Evolutionary conservation across 129 eudicot genomes (phyloP), one percentile per base, ranked within the genome.

Genomic region (Deinandra increscens): DNA sequence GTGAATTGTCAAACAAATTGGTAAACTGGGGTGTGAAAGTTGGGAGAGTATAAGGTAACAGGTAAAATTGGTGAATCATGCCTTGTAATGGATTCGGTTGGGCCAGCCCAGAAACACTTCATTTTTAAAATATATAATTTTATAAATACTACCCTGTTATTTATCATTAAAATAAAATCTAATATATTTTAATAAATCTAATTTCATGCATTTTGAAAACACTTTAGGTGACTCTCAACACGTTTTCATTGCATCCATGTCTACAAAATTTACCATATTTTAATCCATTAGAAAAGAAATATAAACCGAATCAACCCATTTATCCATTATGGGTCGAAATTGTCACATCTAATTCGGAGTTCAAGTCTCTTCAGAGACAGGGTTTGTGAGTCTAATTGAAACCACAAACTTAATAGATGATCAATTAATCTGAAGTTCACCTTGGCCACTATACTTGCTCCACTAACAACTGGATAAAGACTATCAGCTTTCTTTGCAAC

Each of bases 361-460:
- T 46, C 36, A 5, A 42, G 68, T 36, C 60, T 4, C 53, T 73
- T 73, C 70, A 7, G 26, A 63, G 70, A 14, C 50, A 11, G 14
- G 34, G 60, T 56, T 12, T 56, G 37, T 56, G 63, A 26, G 8
- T 56, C 26, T 11, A 11, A 23, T 34, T 26, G 31, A 26, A 26
- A 26, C 31, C 31, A 26, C 31, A 26, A 26, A 26, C 31, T 26
- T 26, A 26, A 26, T 29, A 43, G 46, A 66, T 34, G 60, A 15
- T 7, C 45, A 41, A 42, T 55, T 13, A 66, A 19, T 37, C 12
- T 62, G 66, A 68, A 65, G 81, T 17, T 82, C 70, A 89, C 98
- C 97, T 93, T 93, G 36, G 98, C 98, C 43, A 87, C 98, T 59
- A 93, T 93, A 80, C 98, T 93, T 64, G 98, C 98, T 72, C 98